Evolutionary conservation across 1,139 yeast species (phyloP), one percentile per base, ranked within the genome.

Genomic region (Sugiyamaella xylanicola): DNA sequence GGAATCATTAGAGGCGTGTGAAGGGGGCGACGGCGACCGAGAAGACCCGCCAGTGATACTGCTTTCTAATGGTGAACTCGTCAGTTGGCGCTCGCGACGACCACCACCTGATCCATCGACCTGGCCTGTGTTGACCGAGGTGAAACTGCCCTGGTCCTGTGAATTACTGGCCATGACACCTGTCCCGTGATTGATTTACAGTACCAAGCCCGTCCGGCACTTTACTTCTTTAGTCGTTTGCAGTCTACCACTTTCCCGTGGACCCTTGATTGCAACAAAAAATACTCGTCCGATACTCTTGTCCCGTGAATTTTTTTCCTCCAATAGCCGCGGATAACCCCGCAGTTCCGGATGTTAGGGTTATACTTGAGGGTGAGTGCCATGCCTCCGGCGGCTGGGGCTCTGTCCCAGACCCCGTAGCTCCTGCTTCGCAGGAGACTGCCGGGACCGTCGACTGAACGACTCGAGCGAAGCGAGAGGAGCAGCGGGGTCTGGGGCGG

Each of bases 281-380:
- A 32, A 32, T 4, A 32, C 4, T 11, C 37, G n/a, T 11, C 4
- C 37, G 37, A 4, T 13, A 7, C 5, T 15, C 40, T 36, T 36
- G n/a, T 16, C 42, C 11, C 13, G 4, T 39, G 42, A 39, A 21
- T 22, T 43, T 43, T 42, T 42, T 46, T 9, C 50, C 50, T 36
- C 16, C 50, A 19, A 46, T 46, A 46, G 41, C 50, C 50, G 50
- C 42, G 36, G 43, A 4, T 46, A 46, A 21, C 50, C 50, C 37
- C 37, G 37, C 37, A 32, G 15, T 32, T 11, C 37, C 37, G 37
- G 13, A 32, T 8, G 37, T 32, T 32, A 32, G 37, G 37, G 37
- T 15, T 8, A 8, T 4, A n/a, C 37, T n/a, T 15, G 13, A 15
- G 37, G 37, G 37, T 7, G 5, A 11, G 32, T 22, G 43, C 19